Evolutionary conservation across 352 stramenopile species (phyloP), one percentile per base, ranked within the genome.

Genomic region (Aphanomyces astaci): DNA sequence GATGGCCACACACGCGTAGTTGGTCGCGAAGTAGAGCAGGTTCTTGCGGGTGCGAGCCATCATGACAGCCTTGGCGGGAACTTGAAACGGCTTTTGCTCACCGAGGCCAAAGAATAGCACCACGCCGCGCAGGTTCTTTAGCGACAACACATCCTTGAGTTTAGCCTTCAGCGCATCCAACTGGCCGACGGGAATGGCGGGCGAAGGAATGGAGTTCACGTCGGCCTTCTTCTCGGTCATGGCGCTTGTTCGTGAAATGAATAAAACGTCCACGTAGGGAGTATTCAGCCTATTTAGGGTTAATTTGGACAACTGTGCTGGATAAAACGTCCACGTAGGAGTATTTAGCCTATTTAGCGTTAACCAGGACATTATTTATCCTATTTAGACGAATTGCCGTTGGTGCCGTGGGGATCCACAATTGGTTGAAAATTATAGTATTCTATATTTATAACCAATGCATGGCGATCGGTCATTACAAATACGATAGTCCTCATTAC

Each of bases 71-170:
- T 84, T 79, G 40, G 66, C 76, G 27, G 86, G 86, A 13, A 94
- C 69, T 64, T 92, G 90, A 64, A 94, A 94, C 2, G 86, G 84
- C 74, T 94, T 94, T 66, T 88, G 84, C 71, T 94, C 82, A 27
- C 86, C 83, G 32, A 94, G 77, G 1, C 86, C 86, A 48, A 94
- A 90, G 76, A 94, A 94, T 31, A 86, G 75, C 40, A 80, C 75
- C 67, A 94, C 71, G n/a, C 86, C 86, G 55, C 86, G 84, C 59
- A 92, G 78, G 70, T 94, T 94, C 43, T 76, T 77, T 31, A 92
- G 71, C 54, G 88, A 84, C 51, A 90, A 70, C 31, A 87, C 71
- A 72, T 90, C 78, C 25, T 78, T 45, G 24, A 94, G 52, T 69
- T 90, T 76, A 46, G 87, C 84, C 73, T 84, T 84, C 49, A 89